Evolutionary conservation across 2,329 filamentous ascomycete species (phyloP), one percentile per base, ranked within the genome.

Genomic region (Thyridium curvatum): DNA sequence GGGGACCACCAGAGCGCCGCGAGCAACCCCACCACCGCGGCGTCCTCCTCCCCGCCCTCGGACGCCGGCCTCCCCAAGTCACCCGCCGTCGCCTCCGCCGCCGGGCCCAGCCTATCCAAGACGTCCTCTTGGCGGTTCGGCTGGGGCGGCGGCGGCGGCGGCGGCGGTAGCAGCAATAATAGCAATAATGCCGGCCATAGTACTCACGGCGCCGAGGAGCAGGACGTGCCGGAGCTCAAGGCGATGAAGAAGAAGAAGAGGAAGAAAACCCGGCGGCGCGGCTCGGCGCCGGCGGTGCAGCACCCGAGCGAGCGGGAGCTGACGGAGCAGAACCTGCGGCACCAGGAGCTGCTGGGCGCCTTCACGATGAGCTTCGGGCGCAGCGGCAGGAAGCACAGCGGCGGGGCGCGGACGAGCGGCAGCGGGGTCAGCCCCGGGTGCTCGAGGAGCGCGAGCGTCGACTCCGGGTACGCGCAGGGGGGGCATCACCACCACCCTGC

Each of bases 351-450:
- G 52, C 58, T 73, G 30, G 59, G 59, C 41, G 53, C 62, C 40
- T 72, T 69, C 55, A 64, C 58, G 40, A 64, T 68, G 51, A 65
- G 60, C 10, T 72, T 72, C 46, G 69, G 69, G 30, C 47, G 56
- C 47, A 46, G 54, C 47, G 46, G 54, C 33, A 36, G 51, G 18
- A 29, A 16, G 10, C 21, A 26, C 31, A 46, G 30, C 35, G 18
- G 16, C 38, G 46, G 31, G 12, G 38, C 29, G 14, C 32, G 35
- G 7, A 32, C 31, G 13, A 59, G 53, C 46, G 26, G 40, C 12
- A 35, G 46, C 15, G 62, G 60, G 37, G 52, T 71, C 48, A 71
- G 68, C 50, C 68, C 68, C 15, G 63, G 68, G 49, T 66, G 60
- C 46, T 68, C 67, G 21, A 57, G 65, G 15, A 46, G 53, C 14